Base-by-base conservation (phyloP, 2,329 filamentous ascomycete species). In the Trichothecium roseum region DNA sequence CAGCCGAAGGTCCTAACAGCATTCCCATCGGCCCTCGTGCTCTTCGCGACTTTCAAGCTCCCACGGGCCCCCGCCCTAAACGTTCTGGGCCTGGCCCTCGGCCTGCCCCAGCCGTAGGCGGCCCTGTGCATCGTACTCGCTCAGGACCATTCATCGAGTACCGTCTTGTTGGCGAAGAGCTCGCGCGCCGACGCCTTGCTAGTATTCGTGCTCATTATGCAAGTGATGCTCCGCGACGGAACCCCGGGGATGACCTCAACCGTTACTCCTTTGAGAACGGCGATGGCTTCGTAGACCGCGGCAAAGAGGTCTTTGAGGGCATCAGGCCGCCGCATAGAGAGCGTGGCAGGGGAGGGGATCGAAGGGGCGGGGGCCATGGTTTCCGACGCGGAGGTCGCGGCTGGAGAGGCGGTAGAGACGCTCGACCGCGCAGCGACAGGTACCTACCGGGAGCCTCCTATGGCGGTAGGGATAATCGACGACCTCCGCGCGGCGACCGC, bases 251-350 rank as follows among this genome's bases (percentile, higher is more conserved):
- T 41, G 58, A 66, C 35, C 74, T 74, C 57, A 77, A 83, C 51
- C 68, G 82, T 22, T 86, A 84, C 52, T 81, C 78, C 0, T 87
- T 87, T 46, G 81, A 86, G 53, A 63, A 78, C 37, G 68, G 66
- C 1, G 74, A 78, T 40, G 50, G 57, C 5, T 75, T 87, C 36
- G 80, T 87, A 30, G 81, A 87, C 52, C 69, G 78, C 36, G 83
- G 82, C 12, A 74, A 74, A 13, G 83, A 87, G 52, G 75, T 79
- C 27, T 80, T 80, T 49, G 60, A 74, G 32, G 75, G 74, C 13
- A 77, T 81, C 40, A 63, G 75, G 17, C 74, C 73, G 17, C 74
- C 75, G 2, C 67, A 72, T 40, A 60, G 70, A 8, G 68, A 74
- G 46, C 47, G 54, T 9, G 49, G 41, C 13, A 39, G 47, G 9